Evolutionary conservation across 2,329 filamentous ascomycete species (phyloP).

Genomic region (Corinectria fuckeliana): DNA sequence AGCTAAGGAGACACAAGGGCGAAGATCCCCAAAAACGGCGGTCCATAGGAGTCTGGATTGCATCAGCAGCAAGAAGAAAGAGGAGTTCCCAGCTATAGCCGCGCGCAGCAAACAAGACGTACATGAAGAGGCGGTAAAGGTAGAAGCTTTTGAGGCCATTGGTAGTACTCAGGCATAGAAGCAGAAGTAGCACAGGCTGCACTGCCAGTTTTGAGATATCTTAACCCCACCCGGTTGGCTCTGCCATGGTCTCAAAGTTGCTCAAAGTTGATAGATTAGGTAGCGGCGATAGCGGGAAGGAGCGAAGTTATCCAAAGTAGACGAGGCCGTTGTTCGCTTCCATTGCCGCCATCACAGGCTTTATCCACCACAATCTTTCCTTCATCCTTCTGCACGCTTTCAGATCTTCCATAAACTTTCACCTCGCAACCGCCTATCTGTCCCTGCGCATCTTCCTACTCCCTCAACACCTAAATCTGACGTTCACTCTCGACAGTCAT

Average conservation of each 20-base stretch:
- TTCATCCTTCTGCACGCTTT: too few relatives aligned
- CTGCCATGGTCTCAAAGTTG: not conserved
- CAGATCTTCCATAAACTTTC: too few relatives aligned
- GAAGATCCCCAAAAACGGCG: slow-evolving; percentile 19
- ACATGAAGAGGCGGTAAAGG: not conserved
- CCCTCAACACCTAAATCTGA: not conserved
- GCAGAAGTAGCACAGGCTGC: not conserved
- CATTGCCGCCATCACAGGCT: slow-evolving; percentile 3
- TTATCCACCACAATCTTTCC: too few relatives aligned
- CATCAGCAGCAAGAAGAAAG: slow-evolving; percentile 24
- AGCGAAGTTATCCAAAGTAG: slow-evolving; percentile 1
- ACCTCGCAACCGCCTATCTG: too few relatives aligned
- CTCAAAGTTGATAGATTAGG: not conserved
- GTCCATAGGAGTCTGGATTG: slow-evolving; percentile 32
- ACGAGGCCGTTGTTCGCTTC: not conserved
- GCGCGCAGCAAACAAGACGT: not conserved
- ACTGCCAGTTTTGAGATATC: not conserved
- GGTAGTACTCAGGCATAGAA: too few relatives aligned
- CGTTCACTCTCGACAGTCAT: not conserved
- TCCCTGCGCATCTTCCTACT: not conserved
- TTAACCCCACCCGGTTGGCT: not conserved
- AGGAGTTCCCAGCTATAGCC: slow-evolving; percentile 5
- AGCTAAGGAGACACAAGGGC: slow-evolving; percentile 12
- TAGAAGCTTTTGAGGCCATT: not conserved
- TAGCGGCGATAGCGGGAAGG: slow-evolving; percentile 1